phyloP scores from a whole-genome alignment of 257 asterid genomes.

The Petrea volubilis region DNA sequence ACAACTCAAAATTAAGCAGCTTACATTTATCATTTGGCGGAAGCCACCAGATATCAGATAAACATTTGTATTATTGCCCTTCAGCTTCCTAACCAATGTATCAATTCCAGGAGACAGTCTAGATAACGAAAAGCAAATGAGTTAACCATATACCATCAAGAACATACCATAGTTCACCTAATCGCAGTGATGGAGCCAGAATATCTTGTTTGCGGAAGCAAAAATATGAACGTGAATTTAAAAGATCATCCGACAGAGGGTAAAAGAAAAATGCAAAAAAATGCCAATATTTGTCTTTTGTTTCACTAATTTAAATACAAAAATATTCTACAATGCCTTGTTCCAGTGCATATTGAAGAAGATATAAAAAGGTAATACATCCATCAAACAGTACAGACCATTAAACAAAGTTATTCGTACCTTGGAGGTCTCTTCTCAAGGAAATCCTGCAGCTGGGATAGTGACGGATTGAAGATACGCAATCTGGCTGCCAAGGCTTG shows the following conservation, averaged over 20 bases:
- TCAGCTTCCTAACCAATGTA: constrained; percentile 68
- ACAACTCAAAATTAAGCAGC: constrained; percentile 18
- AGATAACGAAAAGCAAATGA: constrained; percentile 26
- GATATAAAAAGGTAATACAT: neutral
- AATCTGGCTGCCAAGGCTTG: constrained; percentile 91
- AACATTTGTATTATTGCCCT: constrained; percentile 54
- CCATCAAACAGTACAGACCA: neutral
- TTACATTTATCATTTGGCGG: constrained; percentile 94
- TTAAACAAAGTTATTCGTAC: constrained; percentile 35
- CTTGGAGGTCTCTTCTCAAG: constrained; percentile 81
- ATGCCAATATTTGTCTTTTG: too few species aligned
- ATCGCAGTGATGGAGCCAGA: too few species aligned
- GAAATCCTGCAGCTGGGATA: constrained; percentile 74
- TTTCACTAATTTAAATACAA: too few species aligned
- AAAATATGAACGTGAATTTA: too few species aligned
- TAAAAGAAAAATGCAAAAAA: too few species aligned
- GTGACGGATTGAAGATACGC: constrained; percentile 76
- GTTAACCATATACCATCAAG: neutral
- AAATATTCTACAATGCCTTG: neutral
- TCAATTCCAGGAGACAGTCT: constrained; percentile 95
- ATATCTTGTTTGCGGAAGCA: too few species aligned
- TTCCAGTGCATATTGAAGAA: neutral
- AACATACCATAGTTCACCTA: neutral
- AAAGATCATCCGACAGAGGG: too few species aligned
- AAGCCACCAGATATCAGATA: constrained; percentile 92